Conservation (phyloP, 176 grass and related monocot species). For the Lolium multiflorum region DNA sequence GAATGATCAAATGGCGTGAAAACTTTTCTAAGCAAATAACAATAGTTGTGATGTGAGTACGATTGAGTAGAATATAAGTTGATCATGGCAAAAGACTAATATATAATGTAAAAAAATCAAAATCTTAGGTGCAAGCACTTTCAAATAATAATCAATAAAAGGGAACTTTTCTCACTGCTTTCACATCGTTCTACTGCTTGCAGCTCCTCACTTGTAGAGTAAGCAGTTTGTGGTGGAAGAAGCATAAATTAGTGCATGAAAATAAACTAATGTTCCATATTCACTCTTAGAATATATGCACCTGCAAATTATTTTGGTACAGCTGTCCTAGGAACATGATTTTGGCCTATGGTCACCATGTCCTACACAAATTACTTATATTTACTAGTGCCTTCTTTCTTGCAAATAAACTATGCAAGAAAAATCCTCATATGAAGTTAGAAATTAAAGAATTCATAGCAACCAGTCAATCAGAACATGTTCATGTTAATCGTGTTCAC, state of each 20-base stretch:
- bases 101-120: background rate
- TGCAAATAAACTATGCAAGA: slow-evolving; percentile 22
- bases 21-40: slow-evolving; percentile 76
- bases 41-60: slow-evolving; percentile 37
- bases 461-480: background rate
- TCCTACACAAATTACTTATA: slow-evolving; percentile 2
- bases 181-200: background rate
- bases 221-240: slow-evolving; percentile 18
- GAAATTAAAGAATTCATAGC: slow-evolving; percentile 14
- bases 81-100: background rate
- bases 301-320: slow-evolving; percentile 7
- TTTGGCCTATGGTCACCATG: background rate
- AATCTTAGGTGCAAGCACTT: background rate
- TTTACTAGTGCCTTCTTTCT: background rate
- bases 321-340: slow-evolving; percentile 4
- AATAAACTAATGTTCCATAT: slow-evolving; percentile 19
- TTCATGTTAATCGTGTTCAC: slow-evolving; percentile 3
- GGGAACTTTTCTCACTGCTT: background rate
- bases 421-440: slow-evolving; percentile 5
- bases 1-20: slow-evolving; percentile 88
- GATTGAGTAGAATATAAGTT: slow-evolving; percentile 34
- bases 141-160: slow-evolving; percentile 4
- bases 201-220: background rate
- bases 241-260: background rate
- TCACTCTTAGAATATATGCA: slow-evolving; percentile 22